These are phyloP conservation scores for Aspergillus sp. DNA, from an alignment of 2,329 filamentous ascomycete species.

Conservation along the genomic window DNA sequence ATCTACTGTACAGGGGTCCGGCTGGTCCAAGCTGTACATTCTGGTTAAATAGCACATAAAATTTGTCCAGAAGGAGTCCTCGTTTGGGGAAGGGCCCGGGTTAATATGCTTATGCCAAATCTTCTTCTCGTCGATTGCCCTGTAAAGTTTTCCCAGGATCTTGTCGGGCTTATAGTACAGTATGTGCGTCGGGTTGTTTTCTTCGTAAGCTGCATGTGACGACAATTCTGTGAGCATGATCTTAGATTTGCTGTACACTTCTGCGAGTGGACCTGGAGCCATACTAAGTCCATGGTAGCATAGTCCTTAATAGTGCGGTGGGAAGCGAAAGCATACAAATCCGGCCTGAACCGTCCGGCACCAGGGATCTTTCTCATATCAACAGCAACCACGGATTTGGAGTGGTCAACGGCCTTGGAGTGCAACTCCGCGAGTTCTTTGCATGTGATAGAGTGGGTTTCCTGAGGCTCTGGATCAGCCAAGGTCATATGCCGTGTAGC, in stretches of 20 bases:
- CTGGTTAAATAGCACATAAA: constrained; percentile 5
- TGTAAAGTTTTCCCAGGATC: constrained; percentile 68
- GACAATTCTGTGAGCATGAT: constrained; percentile 46
- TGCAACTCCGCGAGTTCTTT: constrained; percentile 60
- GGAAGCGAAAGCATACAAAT: constrained; percentile 47
- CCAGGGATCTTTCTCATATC: constrained; percentile 46
- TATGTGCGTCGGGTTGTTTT: constrained; percentile 47
- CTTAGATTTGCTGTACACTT: constrained; percentile 40
- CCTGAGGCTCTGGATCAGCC: constrained; percentile 56
- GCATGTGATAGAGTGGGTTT: constrained; percentile 56
- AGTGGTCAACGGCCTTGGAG: constrained; percentile 72
- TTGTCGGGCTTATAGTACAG: constrained; percentile 68
- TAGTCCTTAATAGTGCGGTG: background rate
- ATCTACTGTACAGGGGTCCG: constrained; percentile 9
- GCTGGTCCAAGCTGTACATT: constrained; percentile 2
- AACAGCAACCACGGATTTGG: constrained; percentile 67
- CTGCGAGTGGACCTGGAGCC: constrained; percentile 22
- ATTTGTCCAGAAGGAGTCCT: constrained; percentile 14
- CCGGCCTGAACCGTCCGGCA: constrained; percentile 45
- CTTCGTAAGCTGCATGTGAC: constrained; percentile 46
- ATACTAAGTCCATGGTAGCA: constrained; percentile 11
- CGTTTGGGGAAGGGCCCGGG: constrained; percentile 1
- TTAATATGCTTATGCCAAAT: constrained; percentile 43
- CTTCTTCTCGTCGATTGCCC: constrained; percentile 68
- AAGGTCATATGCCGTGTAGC: constrained; percentile 63